Evolutionary conservation across 306 rosid genomes (phyloP).

Genomic region (Prunus mongolica): DNA sequence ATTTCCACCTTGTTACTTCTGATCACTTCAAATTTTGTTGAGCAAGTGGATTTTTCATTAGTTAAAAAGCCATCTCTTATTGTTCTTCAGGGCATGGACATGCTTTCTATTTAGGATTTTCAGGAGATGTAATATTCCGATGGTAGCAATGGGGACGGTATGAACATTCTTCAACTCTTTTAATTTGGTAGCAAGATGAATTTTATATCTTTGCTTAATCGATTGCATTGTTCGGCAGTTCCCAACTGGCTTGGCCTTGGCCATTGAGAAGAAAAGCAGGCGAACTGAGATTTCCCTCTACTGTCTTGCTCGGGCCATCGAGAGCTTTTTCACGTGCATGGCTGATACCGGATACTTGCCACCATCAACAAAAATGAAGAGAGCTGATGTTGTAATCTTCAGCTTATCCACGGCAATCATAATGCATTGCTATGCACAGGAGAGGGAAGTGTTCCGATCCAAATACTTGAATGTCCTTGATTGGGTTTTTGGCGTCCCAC

Average conservation of each 20-base stretch:
- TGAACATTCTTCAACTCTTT: not conserved
- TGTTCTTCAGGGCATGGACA: slow-evolving; percentile 82
- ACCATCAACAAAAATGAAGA: slow-evolving; percentile 55
- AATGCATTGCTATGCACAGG: slow-evolving; percentile 94
- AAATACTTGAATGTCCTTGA: slow-evolving; percentile 80
- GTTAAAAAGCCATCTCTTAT: slow-evolving; percentile 1
- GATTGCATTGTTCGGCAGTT: slow-evolving; percentile 44
- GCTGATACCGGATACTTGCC: slow-evolving; percentile 73
- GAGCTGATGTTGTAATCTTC: slow-evolving; percentile 79
- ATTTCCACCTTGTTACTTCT: not conserved
- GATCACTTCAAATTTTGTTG: not conserved
- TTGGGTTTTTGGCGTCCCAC: slow-evolving; percentile 96
- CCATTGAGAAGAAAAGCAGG: slow-evolving; percentile 84
- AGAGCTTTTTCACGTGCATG: slow-evolving; percentile 87
- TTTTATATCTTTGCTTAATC: not conserved
- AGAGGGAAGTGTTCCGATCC: slow-evolving; percentile 92
- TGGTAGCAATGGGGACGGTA: slow-evolving; percentile 91
- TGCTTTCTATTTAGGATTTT: slow-evolving; percentile 70
- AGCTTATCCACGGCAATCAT: slow-evolving; percentile 93
- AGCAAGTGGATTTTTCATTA: not conserved
- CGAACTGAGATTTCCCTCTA: slow-evolving; percentile 86
- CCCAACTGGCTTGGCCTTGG: slow-evolving; percentile 71
- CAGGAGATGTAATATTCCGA: slow-evolving; percentile 69
- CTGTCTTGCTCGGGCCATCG: slow-evolving; percentile 84
- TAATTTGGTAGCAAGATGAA: not conserved